These are phyloP conservation scores for Erysimum pusillum DNA, from an alignment of 441 rosid genomes.

Conservation along the genomic window DNA sequence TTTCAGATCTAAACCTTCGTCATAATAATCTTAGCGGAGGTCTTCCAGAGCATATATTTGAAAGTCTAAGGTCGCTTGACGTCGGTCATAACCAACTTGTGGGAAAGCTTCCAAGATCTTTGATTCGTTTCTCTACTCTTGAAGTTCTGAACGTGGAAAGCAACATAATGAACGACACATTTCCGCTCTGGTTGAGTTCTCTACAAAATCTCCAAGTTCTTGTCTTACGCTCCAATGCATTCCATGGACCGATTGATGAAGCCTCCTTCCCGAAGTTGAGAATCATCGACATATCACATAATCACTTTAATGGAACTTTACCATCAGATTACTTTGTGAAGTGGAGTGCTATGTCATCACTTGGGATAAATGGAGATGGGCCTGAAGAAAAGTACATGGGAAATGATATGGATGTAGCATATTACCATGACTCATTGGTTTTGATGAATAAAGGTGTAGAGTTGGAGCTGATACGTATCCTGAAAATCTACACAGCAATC, in stretches of 20 bases:
- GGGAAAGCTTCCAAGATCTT: conserved; percentile 57
- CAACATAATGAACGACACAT: background rate
- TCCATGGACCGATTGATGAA: background rate
- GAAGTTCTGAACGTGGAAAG: conserved; percentile 22
- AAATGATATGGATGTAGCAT: background rate
- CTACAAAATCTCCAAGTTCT: conserved; percentile 3
- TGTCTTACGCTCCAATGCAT: conserved; percentile 15
- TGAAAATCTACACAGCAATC: background rate
- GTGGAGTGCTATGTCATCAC: conserved; percentile 51
- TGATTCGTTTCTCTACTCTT: conserved; percentile 9
- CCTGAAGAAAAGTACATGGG: conserved; percentile 33
- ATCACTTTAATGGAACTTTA: conserved; percentile 20
- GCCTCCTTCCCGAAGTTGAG: conserved; percentile 53
- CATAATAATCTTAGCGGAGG: conserved; percentile 48
- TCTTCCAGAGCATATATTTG: conserved; percentile 37
- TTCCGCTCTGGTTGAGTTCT: conserved; percentile 21
- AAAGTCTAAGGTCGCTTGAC: conserved; percentile 50
- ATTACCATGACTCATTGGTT: conserved; percentile 15
- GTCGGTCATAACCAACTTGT: conserved; percentile 48
- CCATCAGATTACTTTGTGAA: conserved; percentile 15
- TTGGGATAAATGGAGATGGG: background rate
- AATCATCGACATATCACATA: conserved; percentile 57
- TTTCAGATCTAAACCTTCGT: conserved; percentile 53
- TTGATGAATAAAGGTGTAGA: conserved; percentile 35
- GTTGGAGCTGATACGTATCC: conserved; percentile 5